phyloP scores from a whole-genome alignment of 2,329 filamentous ascomycete genomes.

The Chaetomiaceae sp. region DNA sequence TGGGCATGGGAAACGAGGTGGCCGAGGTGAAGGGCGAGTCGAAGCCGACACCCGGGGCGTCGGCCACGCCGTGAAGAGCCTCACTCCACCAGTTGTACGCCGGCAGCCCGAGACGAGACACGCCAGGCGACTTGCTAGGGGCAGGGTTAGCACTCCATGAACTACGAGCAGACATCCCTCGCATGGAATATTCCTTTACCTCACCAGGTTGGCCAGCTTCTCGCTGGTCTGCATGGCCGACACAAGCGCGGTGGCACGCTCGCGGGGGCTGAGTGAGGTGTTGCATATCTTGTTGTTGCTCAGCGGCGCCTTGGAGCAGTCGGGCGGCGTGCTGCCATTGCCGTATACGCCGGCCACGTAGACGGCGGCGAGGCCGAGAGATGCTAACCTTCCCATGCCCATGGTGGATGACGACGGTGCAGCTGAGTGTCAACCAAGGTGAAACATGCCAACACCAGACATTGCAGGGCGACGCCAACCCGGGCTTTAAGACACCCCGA shows the following conservation, averaged over 20 bases:
- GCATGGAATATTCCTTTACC: conserved; percentile 16
- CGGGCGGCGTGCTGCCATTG: too few relatives aligned
- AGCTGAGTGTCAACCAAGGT: too few relatives aligned
- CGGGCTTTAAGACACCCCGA: too few relatives aligned
- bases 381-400: too few relatives aligned
- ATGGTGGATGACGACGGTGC: too few relatives aligned
- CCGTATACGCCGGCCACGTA: too few relatives aligned
- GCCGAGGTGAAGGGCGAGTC: conserved; percentile 52
- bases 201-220: conserved; percentile 23
- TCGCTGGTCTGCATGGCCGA: conserved; percentile 19
- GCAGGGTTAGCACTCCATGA: background rate
- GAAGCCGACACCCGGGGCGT: conserved; percentile 47
- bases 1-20: conserved; percentile 60
- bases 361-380: too few relatives aligned
- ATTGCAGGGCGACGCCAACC: too few relatives aligned
- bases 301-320: conserved; percentile 19
- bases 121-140: conserved; percentile 27
- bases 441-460: too few relatives aligned
- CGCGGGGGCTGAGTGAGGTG: conserved; percentile 12
- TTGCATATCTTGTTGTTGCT: conserved; percentile 21
- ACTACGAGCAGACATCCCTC: background rate
- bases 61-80: conserved; percentile 52
- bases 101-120: conserved; percentile 48
- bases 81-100: conserved; percentile 54
- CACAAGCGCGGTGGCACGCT: conserved; percentile 21